A percentile compares a stretch with the other conserved stretches of the same genome.
These are phyloP conservation scores for Huntiella savannae DNA, from an alignment of 2,329 filamentous ascomycete species.

Conservation along the genomic window DNA sequence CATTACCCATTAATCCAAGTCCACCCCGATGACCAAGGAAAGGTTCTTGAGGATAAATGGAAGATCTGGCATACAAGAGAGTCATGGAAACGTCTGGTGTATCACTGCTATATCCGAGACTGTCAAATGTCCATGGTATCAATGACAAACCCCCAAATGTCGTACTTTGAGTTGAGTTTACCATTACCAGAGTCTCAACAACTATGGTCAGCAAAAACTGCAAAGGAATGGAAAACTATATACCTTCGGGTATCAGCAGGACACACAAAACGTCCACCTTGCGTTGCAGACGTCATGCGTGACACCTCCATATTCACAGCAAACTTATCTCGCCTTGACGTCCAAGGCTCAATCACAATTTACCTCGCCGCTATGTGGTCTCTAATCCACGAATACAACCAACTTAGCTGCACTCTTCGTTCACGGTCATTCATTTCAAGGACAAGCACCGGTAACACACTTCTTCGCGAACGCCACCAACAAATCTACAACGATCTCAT, in stretches of 20 bases:
- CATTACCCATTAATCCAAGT: constrained; percentile 33
- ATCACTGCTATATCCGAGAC: constrained; percentile 46
- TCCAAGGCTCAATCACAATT: constrained; percentile 36
- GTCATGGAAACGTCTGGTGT: constrained; percentile 46
- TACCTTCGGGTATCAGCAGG: constrained; percentile 27
- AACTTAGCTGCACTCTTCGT: constrained; percentile 32
- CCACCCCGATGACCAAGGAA: constrained; percentile 33
- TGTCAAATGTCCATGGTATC: constrained; percentile 48
- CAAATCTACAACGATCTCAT: constrained; percentile 41
- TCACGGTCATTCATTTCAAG: constrained; percentile 27
- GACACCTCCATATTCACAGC: constrained; percentile 33
- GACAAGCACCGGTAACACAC: constrained; percentile 21
- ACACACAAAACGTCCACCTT: constrained; percentile 27
- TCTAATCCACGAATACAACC: constrained; percentile 46
- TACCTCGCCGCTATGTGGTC: constrained; percentile 48
- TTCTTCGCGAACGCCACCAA: constrained; percentile 37
- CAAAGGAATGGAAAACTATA: constrained; percentile 43
- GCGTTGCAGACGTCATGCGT: constrained; percentile 35
- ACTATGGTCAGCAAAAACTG: constrained; percentile 46
- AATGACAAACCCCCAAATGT: constrained; percentile 43
- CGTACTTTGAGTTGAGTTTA: constrained; percentile 48
- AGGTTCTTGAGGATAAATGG: constrained; percentile 45
- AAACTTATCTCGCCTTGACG: constrained; percentile 33
- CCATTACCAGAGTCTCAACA: constrained; percentile 42
- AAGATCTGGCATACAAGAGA: constrained; percentile 43